Base-by-base conservation (phyloP, 805 yeast species). In the Blastobotrys americana region DNA sequence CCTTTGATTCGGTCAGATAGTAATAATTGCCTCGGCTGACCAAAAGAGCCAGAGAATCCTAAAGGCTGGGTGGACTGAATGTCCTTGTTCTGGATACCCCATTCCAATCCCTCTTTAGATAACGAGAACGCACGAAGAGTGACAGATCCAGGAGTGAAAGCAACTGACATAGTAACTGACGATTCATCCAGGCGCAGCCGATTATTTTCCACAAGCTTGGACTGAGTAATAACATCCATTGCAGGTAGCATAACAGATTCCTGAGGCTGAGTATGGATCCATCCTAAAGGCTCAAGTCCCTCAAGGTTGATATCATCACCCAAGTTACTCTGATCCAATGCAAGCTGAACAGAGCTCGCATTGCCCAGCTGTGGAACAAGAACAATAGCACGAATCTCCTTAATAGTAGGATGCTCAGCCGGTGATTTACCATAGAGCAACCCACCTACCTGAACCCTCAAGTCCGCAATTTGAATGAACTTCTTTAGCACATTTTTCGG, bases 331-430 rank as follows among this genome's bases (percentile, higher is more conserved):
- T 72, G 52, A 21, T 55, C 47, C 0, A 56, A 54, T 3, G 90
- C 79, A 45, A 87, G 70, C 52, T 83, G 79, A 10, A 88, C 78
- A 3, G 76, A 66, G 48, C 76, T 78, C 22, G 73, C 67, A 48
- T 75, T 80, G 1, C 97, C 97, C 35, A 88, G 68, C 63, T 93
- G 99, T 0, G 97, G 97, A 4, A 85, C 83, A 57, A 90, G 58
- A 0, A 77, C 95, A 51, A 90, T 73, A 21, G 80, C 76, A 48
- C 70, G 72, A 37, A 90, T 73, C 63, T 90, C 97, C 62, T 84
- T 85, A 39, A 90, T 80, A 50, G 77, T 78, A 2, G 68, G 65
- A 53, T 83, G 80, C 50, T 82, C 96, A 1, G 63, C 59, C 0
- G 95, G 93, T 0, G 94, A 77, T n/a, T 64, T 61, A 15, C 97